A percentile compares a stretch with the other conserved stretches of the same genome.
Conservation (phyloP, 495 filamentous ascomycete genomes). For the Penicillium subrubescens region DNA sequence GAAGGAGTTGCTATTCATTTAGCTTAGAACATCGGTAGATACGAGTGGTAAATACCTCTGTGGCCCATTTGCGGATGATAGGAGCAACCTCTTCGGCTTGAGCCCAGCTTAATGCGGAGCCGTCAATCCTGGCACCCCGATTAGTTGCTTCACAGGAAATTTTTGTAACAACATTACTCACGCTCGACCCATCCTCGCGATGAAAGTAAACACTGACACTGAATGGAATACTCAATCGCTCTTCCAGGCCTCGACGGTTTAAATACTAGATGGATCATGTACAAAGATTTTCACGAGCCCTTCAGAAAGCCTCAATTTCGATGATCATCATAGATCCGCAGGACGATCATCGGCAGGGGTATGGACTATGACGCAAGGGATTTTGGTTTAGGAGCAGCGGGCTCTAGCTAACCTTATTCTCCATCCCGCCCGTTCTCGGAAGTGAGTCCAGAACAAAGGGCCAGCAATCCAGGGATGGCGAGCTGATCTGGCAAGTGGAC, state of each 20-base stretch:
- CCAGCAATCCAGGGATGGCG: neutral
- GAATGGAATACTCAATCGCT: neutral
- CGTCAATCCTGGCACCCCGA: neutral
- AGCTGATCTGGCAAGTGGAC: neutral
- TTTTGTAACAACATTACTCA: neutral
- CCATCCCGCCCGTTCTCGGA: neutral
- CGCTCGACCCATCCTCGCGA: neutral
- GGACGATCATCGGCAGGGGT: conserved; percentile 1
- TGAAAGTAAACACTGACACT: neutral
- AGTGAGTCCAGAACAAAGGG: neutral
- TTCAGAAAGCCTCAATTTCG: neutral
- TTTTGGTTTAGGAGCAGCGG: neutral
- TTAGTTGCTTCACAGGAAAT: neutral
- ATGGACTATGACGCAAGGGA: neutral
- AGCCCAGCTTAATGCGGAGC: neutral
- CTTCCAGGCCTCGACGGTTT: neutral
- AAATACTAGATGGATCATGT: neutral
- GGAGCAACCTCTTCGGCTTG: neutral
- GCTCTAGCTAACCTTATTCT: neutral
- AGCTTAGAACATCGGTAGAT: neutral
- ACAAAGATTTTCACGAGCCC: neutral
- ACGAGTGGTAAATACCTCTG: neutral
- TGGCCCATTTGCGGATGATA: neutral
- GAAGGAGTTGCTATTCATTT: neutral
- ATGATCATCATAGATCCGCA: neutral